Evolutionary conservation across 1,284 basidiomycete species (phyloP).

Genomic region (Tilletia caries): DNA sequence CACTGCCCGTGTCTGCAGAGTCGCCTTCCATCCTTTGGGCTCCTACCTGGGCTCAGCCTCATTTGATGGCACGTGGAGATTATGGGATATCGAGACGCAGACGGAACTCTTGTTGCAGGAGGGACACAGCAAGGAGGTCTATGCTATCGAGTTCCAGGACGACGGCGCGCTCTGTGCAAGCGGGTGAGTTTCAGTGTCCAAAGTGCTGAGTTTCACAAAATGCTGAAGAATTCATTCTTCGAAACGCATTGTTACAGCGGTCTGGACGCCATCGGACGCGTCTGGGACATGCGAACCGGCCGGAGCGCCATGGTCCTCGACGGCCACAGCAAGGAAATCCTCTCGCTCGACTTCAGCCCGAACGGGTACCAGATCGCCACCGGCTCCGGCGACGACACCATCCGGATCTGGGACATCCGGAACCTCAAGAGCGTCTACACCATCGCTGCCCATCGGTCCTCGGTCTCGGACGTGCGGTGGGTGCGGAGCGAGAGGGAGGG

Average conservation of each 20-base stretch:
- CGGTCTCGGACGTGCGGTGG: slow-evolving; percentile 91
- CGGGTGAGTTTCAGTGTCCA: slow-evolving; percentile 68
- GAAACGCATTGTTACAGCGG: slow-evolving; percentile 61
- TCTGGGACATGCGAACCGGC: slow-evolving; percentile 94
- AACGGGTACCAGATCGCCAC: slow-evolving; percentile 97
- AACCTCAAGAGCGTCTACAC: slow-evolving; percentile 87
- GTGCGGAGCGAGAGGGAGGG: slow-evolving; percentile 62
- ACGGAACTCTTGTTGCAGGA: slow-evolving; percentile 87
- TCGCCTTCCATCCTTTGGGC: slow-evolving; percentile 93
- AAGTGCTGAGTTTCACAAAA: too few species aligned
- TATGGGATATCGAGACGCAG: slow-evolving; percentile 84
- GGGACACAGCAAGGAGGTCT: slow-evolving; percentile 95
- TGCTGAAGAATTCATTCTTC: too few species aligned
- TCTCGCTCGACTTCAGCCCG: slow-evolving; percentile 85
- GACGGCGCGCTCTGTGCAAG: slow-evolving; percentile 90
- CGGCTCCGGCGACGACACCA: slow-evolving; percentile 92
- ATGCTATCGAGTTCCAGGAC: slow-evolving; percentile 87
- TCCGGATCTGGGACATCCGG: slow-evolving; percentile 97
- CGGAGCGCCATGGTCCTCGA: slow-evolving; percentile 96
- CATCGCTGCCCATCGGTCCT: slow-evolving; percentile 90
- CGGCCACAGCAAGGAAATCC: slow-evolving; percentile 91
- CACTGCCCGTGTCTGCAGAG: slow-evolving; percentile 80
- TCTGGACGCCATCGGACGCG: slow-evolving; percentile 89
- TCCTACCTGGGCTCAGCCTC: slow-evolving; percentile 87
- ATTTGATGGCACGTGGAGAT: slow-evolving; percentile 96